Evolutionary conservation across 768 basidiomycete species (phyloP), one percentile per base, ranked within the genome.

Genomic region (Xerocomus potaroensis): DNA sequence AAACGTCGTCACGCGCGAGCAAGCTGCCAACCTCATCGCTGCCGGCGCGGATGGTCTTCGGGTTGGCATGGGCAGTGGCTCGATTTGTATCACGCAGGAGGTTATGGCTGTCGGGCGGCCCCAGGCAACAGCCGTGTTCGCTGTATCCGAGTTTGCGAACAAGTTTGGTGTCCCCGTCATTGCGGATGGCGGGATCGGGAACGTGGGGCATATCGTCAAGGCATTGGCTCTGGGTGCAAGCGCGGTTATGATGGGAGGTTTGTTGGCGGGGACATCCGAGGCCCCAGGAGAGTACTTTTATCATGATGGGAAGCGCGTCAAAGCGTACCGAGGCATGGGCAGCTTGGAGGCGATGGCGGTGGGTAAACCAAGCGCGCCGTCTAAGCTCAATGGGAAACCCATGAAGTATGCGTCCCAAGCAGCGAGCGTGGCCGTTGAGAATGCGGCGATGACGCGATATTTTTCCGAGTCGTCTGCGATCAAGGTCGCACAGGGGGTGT

Each of bases 271-370:
- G 24, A 98, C 96, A 29, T 84, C 91, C 52, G 95, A 99, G 68
- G 91, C 93, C 0, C 96, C 96, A 0, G 96, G 96, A 57, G 93
- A 98, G 72, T 99, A 96, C 74, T 98, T 96, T 68, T 99, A 95
- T 71, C 94, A 98, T 62, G 94, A 97, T 54, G 96, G 96, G 53
- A 96, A 96, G 75, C 86, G 96, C 39, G 92, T 98, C 64, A 99
- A 99, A 78, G 84, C 94, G 27, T 99, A 98, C 71, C 85, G 96
- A 47, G 96, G 96, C 5, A 99, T 99, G 96, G 95, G 96, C 16
- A 89, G 86, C 61, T 75, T 97, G 60, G 91, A 94, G 69, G 90
- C 91, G 3, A 94, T 92, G 90, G 87, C 89, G 45, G 81, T 87
- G 55, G 83, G 84, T 30, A 83, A 81, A 52, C 6, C 41, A 3